A percentile compares a stretch with the other conserved stretches of the same genome.
Evolutionary conservation across 306 rosid genomes (phyloP).

Genomic region (Cicer bijugum): DNA sequence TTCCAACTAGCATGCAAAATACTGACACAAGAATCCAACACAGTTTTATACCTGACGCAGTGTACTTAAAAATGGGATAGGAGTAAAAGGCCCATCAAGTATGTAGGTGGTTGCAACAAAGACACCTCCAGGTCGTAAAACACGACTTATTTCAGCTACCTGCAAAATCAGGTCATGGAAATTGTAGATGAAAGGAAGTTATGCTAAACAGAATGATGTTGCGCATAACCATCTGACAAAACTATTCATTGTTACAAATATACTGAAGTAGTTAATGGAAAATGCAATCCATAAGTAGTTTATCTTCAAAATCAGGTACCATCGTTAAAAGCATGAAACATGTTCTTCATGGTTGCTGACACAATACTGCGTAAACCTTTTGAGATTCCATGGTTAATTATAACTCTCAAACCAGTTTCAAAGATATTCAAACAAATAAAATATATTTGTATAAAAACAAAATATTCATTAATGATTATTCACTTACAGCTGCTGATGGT

Average conservation of each 20-base stretch:
- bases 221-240: conserved; percentile 18
- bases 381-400: conserved; percentile 38
- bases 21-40: conserved; percentile 9
- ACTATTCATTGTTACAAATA: conserved; percentile 33
- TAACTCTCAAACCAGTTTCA: conserved; percentile 31
- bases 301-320: conserved; percentile 6
- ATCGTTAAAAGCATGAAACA: conserved; percentile 21
- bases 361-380: conserved; percentile 18
- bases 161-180: conserved; percentile 45
- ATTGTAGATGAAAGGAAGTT: conserved; percentile 13
- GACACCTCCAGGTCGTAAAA: conserved; percentile 89
- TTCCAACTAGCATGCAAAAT: conserved; percentile 19
- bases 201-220: conserved; percentile 18
- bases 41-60: conserved; percentile 60
- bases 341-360: conserved; percentile 21
- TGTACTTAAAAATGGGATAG: conserved; percentile 62
- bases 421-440: conserved; percentile 31
- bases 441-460: conserved; percentile 34
- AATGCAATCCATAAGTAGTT: conserved; percentile 5
- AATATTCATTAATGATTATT: conserved; percentile 25
- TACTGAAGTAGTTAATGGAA: conserved; percentile 4
- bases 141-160: conserved; percentile 91
- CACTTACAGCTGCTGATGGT: conserved; percentile 81
- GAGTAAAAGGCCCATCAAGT: conserved; percentile 66
- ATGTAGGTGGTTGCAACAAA: conserved; percentile 82